Evolutionary conservation across 768 basidiomycete genomes (phyloP).

Genomic region (Rhodotorula diobovata): DNA sequence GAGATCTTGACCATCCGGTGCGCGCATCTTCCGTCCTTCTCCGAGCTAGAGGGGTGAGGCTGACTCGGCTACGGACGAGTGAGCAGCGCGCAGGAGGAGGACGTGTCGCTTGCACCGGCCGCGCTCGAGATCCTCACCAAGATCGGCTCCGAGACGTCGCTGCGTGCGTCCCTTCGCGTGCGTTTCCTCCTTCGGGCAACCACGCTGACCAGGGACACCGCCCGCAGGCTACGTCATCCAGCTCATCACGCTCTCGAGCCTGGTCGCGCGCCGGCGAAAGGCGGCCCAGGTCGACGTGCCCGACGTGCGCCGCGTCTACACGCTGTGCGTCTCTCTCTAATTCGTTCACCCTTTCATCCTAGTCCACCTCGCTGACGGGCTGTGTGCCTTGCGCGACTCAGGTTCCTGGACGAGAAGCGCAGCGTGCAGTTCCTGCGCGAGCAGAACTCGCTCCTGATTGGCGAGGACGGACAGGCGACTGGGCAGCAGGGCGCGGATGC

Average conservation of each 20-base stretch:
- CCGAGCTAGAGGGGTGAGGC: background rate
- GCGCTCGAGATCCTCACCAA: conserved; percentile 75
- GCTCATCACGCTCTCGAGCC: conserved; percentile 84
- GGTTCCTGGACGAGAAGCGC: conserved; percentile 89
- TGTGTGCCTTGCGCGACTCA: conserved; percentile 48
- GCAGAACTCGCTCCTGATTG: conserved; percentile 35
- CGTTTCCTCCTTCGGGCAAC: too few relatives aligned
- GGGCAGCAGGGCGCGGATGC: background rate
- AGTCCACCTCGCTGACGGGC: background rate
- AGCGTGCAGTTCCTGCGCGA: conserved; percentile 88
- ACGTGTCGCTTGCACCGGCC: conserved; percentile 70
- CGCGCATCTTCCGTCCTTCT: background rate
- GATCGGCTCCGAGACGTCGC: conserved; percentile 82
- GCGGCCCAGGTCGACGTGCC: conserved; percentile 73
- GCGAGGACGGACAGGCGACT: conserved; percentile 29
- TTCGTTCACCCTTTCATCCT: background rate
- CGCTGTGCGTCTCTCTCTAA: conserved; percentile 24
- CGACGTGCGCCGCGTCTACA: conserved; percentile 77
- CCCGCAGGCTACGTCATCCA: conserved; percentile 72
- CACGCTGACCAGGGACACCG: background rate
- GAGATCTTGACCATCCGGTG: conserved; percentile 91
- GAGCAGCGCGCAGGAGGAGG: conserved; percentile 83
- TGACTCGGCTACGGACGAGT: background rate
- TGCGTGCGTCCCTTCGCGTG: conserved; percentile 49
- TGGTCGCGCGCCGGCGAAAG: conserved; percentile 78